Percentiles rank a stretch among this genome's conserved stretches.
These are phyloP conservation scores for Vanderwaltozyma verrucispora DNA, from an alignment of 805 yeast genomes.

Conservation along the genomic window DNA sequence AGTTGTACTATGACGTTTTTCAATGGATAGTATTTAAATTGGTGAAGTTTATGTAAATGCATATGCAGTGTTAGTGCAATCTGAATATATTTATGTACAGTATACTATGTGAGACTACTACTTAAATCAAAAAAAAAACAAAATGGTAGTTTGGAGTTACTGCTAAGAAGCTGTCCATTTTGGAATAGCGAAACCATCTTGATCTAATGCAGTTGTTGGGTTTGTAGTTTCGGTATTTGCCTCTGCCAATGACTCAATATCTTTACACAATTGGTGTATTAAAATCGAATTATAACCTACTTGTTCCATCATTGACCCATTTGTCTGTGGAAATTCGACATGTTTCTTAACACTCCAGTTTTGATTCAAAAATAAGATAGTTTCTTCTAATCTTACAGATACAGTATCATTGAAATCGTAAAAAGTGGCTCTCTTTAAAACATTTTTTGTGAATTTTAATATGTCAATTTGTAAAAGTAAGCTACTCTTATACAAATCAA, in stretches of 20 bases:
- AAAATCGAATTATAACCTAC: slow-evolving; percentile 28
- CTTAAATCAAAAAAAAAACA: too few species aligned
- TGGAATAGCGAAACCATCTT: slow-evolving; percentile 2
- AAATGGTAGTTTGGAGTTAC: too few species aligned
- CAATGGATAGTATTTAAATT: too few species aligned
- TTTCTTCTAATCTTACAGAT: slow-evolving; percentile 1
- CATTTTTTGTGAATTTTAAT: slow-evolving; percentile 23
- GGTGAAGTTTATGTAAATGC: too few species aligned
- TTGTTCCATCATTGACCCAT: slow-evolving; percentile 7
- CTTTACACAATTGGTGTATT: slow-evolving; percentile 26
- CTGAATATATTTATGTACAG: too few species aligned
- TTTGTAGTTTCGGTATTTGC: neutral
- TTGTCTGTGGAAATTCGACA: slow-evolving; percentile 2
- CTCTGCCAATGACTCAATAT: slow-evolving; percentile 10
- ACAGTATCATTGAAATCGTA: slow-evolving; percentile 2
- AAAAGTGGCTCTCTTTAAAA: slow-evolving; percentile 17
- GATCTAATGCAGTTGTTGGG: neutral
- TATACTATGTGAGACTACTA: too few species aligned
- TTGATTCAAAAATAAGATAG: slow-evolving; percentile 10
- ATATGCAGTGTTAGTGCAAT: too few species aligned
- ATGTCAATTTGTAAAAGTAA: slow-evolving; percentile 28
- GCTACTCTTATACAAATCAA: slow-evolving; percentile 23
- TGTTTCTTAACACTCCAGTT: slow-evolving; percentile 17
- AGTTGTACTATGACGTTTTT: neutral
- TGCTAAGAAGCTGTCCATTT: neutral